Conservation (phyloP, 129 eudicot genomes). For the Pulicaria dysenterica region DNA sequence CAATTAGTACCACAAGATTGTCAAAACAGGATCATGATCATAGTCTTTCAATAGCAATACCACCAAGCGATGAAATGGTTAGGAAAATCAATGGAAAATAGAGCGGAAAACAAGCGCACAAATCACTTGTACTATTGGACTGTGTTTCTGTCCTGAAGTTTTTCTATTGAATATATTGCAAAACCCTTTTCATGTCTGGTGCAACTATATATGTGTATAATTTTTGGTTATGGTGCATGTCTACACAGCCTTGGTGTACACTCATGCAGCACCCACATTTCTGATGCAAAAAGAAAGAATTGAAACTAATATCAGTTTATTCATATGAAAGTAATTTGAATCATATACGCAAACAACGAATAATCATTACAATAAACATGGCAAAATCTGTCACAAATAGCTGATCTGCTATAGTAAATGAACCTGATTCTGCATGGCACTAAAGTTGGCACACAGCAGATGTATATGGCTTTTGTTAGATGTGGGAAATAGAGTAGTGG, state of each 20-base stretch:
- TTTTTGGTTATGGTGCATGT: slow-evolving; percentile 35
- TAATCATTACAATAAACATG: background rate
- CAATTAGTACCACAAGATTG: slow-evolving; percentile 18
- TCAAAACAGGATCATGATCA: slow-evolving; percentile 15
- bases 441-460: background rate
- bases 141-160: slow-evolving; percentile 24
- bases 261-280: slow-evolving; percentile 11
- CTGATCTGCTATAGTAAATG: too few species aligned
- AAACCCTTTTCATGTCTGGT: slow-evolving; percentile 16
- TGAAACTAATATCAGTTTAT: background rate
- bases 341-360: background rate
- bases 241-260: slow-evolving; percentile 28
- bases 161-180: slow-evolving; percentile 30
- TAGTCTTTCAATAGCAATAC: slow-evolving; percentile 28
- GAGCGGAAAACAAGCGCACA: slow-evolving; percentile 2
- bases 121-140: slow-evolving; percentile 6
- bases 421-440: slow-evolving; percentile 6
- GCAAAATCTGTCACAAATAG: too few species aligned
- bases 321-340: background rate
- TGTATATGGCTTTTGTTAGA: slow-evolving; percentile 5
- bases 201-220: slow-evolving; percentile 13
- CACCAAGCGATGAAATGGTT: slow-evolving; percentile 22
- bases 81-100: slow-evolving; percentile 20
- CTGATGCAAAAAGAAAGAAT: background rate
- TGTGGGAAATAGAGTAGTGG: slow-evolving; percentile 23